Conservation (phyloP, 495 filamentous ascomycete species). For the Aspergillus mulundensis region DNA sequence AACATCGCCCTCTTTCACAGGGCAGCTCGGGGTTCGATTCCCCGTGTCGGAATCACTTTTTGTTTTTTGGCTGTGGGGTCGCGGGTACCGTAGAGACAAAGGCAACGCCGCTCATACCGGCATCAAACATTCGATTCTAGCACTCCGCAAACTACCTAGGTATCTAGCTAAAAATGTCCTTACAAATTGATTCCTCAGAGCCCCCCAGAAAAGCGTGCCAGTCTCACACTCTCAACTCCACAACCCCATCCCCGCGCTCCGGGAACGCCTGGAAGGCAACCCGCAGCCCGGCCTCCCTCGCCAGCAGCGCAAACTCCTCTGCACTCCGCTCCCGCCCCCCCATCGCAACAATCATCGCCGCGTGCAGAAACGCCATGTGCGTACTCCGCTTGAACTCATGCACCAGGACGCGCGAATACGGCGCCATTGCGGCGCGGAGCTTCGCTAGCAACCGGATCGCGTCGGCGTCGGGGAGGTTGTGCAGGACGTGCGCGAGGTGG, state of each 20-base stretch:
- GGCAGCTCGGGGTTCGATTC: conserved; percentile 41
- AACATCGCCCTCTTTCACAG: conserved; percentile 43
- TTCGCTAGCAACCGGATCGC: conserved; percentile 38
- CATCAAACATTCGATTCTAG: no score
- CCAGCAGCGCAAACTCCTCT: conserved; percentile 31
- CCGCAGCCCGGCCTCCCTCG: conserved; percentile 27
- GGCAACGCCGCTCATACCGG: no score
- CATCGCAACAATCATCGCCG: conserved; percentile 36
- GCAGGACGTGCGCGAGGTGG: conserved; percentile 39
- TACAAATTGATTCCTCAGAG: no score
- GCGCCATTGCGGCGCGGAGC: conserved; percentile 38
- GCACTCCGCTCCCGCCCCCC: conserved; percentile 32
- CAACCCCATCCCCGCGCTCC: conserved; percentile 28
- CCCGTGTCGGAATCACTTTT: conserved; percentile 27
- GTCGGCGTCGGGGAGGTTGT: conserved; percentile 41
- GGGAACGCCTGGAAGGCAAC: conserved; percentile 36
- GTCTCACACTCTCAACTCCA: conserved; percentile 18
- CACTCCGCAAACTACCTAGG: no score
- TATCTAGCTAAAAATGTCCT: no score
- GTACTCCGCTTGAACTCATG: conserved; percentile 29
- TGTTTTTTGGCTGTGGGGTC: no score
- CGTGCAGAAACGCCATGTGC: conserved; percentile 32
- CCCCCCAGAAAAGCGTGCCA: no score
- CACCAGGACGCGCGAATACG: conserved; percentile 42
- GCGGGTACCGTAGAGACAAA: no score